Percentiles rank a stretch among this genome's conserved stretches.
These are phyloP conservation scores for Wickerhamiella australiensis DNA, from an alignment of 805 yeast genomes.

Conservation along the genomic window DNA sequence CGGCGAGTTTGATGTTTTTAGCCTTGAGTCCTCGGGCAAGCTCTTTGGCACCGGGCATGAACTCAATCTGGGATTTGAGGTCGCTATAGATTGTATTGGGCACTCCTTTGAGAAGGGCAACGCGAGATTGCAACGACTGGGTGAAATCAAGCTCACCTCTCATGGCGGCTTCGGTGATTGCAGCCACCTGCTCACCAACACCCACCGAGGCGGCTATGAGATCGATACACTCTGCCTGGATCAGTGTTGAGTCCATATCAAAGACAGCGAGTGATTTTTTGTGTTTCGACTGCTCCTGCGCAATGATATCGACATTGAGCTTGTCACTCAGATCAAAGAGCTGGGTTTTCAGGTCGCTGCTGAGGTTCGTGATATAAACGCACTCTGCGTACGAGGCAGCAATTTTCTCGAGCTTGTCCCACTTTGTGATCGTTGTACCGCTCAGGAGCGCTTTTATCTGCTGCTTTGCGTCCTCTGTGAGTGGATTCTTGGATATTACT, in stretches of 20 bases:
- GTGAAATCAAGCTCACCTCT: slow-evolving; percentile 90
- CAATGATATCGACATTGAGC: slow-evolving; percentile 31
- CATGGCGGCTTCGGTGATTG: slow-evolving; percentile 89
- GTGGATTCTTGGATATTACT: not conserved
- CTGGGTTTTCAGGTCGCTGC: not conserved
- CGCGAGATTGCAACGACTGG: slow-evolving; percentile 66
- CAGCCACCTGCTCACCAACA: slow-evolving; percentile 77
- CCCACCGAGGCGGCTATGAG: slow-evolving; percentile 88
- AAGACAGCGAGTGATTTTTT: slow-evolving; percentile 56
- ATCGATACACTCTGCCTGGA: slow-evolving; percentile 93
- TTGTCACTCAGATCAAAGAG: slow-evolving; percentile 5
- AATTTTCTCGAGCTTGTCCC: not conserved
- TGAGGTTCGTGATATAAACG: not conserved
- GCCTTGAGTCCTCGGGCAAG: slow-evolving; percentile 50
- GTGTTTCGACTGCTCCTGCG: slow-evolving; percentile 30
- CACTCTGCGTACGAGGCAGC: slow-evolving; percentile 1
- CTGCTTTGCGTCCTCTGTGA: not conserved
- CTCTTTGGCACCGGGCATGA: slow-evolving; percentile 81
- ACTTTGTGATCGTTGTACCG: not conserved
- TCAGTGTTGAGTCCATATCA: slow-evolving; percentile 96
- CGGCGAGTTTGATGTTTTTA: slow-evolving; percentile 62
- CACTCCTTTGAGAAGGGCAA: slow-evolving; percentile 68
- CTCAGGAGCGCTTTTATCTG: not conserved
- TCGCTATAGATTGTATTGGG: slow-evolving; percentile 65
- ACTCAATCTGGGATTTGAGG: slow-evolving; percentile 49